Evolutionary conservation across 2,329 filamentous ascomycete genomes (phyloP), one percentile per base, ranked within the genome.

Genomic region (Xylariaceae sp.): DNA sequence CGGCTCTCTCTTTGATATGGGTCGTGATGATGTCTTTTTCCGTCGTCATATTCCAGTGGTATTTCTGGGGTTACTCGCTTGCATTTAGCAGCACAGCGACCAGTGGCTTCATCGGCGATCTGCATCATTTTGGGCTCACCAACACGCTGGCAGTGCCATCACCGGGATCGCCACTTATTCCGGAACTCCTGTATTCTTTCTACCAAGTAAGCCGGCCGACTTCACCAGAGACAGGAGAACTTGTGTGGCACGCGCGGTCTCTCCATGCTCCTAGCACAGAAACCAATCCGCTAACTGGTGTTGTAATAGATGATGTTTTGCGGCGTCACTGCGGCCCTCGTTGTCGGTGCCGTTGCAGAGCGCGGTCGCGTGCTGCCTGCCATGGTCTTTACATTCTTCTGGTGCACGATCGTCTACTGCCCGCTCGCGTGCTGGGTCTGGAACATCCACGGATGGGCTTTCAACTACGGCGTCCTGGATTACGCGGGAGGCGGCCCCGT

Each of bases 1-100:
- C 94, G 4, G 94, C 94, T 24, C 83, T 99, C 36, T 96, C 92
- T 60, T 88, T 97, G 80, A 94, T 99, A 69, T 97, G 92, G 91
- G 92, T 93, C 11, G 92, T 89, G 76, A 95, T 99, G 90, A 93
- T 89, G 72, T 94, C 92, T 40, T 89, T 89, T 70, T 92, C 90
- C 41, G 86, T 97, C 70, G 82, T 97, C 72, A 88, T 90, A 51
- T 97, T 99, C 79, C 94, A 99, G 77, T 99, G 94, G 94, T 97
- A 97, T 70, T 97, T 99, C 74, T 97, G 94, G 93, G 94, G 94
- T 30, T 99, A 96, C 75, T 96, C 93, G 11, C 81, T 99, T 57
- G 92, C 93, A 46, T 97, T 97, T 75, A 94, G 89, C 68, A 80
- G 83, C 36, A 85, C 85, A 11, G 89, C 87, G 4, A 91, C 84